Percentiles rank a stretch among this genome's conserved stretches.
Evolutionary conservation across 2,329 filamentous ascomycete genomes (phyloP).

Genomic region (Sclerotinia borealis): DNA sequence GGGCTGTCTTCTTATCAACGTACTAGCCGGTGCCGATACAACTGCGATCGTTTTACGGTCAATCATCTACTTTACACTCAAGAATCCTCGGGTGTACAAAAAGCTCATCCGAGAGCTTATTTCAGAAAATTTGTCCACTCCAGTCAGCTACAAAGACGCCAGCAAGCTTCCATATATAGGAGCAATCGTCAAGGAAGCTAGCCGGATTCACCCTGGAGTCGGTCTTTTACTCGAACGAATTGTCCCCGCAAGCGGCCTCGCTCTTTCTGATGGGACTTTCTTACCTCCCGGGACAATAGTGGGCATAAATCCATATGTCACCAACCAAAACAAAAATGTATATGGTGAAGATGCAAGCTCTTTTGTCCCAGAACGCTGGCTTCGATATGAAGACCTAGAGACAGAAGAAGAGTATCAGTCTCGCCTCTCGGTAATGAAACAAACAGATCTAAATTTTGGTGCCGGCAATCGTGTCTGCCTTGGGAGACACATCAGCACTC

Average conservation of each 20-base stretch:
- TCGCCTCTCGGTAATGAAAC: slow-evolving; percentile 36
- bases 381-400: slow-evolving; percentile 38
- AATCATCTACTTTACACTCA: slow-evolving; percentile 39
- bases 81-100: slow-evolving; percentile 30
- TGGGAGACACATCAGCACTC: slow-evolving; percentile 37
- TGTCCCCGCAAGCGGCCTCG: slow-evolving; percentile 30
- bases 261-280: slow-evolving; percentile 22
- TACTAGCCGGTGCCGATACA: slow-evolving; percentile 35
- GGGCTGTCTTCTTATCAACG: slow-evolving; percentile 35
- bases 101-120: background rate
- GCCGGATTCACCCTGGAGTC: slow-evolving; percentile 40
- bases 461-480: slow-evolving; percentile 39
- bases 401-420: slow-evolving; percentile 31
- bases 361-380: slow-evolving; percentile 40
- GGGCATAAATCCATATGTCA: slow-evolving; percentile 35
- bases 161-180: slow-evolving; percentile 20
- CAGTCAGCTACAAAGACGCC: background rate
- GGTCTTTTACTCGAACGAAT: slow-evolving; percentile 40
- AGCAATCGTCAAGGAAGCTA: slow-evolving; percentile 42
- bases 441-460: slow-evolving; percentile 38
- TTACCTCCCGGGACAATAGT: slow-evolving; percentile 31
- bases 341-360: slow-evolving; percentile 34
- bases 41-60: slow-evolving; percentile 41
- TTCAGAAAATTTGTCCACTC: background rate
- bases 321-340: slow-evolving; percentile 30